Evolutionary conservation across 441 rosid species (phyloP).

Genomic region (Daphne laureola): DNA sequence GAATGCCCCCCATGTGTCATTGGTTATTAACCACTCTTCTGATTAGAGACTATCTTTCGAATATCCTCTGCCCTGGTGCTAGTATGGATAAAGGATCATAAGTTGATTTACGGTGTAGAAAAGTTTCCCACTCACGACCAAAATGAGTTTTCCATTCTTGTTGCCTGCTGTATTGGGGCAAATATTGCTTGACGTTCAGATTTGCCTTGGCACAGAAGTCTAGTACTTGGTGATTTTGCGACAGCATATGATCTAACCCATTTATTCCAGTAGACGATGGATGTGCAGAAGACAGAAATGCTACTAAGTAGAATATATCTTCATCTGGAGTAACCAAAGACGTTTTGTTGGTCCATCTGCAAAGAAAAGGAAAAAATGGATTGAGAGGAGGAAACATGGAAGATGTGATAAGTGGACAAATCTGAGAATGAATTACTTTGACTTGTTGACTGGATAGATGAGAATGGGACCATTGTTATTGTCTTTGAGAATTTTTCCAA

Average conservation of each 20-base stretch:
- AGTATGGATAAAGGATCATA: slow-evolving; percentile 81
- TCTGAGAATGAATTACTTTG: slow-evolving; percentile 39
- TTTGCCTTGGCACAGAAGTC: slow-evolving; percentile 33
- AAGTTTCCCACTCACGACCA: slow-evolving; percentile 64
- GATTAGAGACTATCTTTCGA: slow-evolving; percentile 32
- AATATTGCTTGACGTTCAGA: slow-evolving; percentile 59
- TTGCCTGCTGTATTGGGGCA: slow-evolving; percentile 54
- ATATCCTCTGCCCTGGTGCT: slow-evolving; percentile 78
- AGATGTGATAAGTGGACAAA: slow-evolving; percentile 1
- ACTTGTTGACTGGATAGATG: slow-evolving; percentile 71
- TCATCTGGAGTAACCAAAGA: slow-evolving; percentile 67
- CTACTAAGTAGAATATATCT: slow-evolving; percentile 66
- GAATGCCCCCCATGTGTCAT: slow-evolving; percentile 8
- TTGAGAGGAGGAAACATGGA: slow-evolving; percentile 6
- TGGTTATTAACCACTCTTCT: slow-evolving; percentile 19
- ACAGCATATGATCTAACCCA: slow-evolving; percentile 46
- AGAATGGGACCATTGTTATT: slow-evolving; percentile 78
- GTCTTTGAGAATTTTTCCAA: slow-evolving; percentile 53
- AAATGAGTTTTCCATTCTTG: slow-evolving; percentile 78
- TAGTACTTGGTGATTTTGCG: slow-evolving; percentile 48
- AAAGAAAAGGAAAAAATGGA: slow-evolving; percentile 13
- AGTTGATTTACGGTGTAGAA: slow-evolving; percentile 46
- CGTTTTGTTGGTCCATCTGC: slow-evolving; percentile 77
- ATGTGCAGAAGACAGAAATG: slow-evolving; percentile 62
- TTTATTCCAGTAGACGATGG: slow-evolving; percentile 50